Percentiles rank a stretch among this genome's conserved stretches.
Conservation (phyloP, 176 grass and related monocot genomes). For the Bolboschoenus planiculmis region DNA sequence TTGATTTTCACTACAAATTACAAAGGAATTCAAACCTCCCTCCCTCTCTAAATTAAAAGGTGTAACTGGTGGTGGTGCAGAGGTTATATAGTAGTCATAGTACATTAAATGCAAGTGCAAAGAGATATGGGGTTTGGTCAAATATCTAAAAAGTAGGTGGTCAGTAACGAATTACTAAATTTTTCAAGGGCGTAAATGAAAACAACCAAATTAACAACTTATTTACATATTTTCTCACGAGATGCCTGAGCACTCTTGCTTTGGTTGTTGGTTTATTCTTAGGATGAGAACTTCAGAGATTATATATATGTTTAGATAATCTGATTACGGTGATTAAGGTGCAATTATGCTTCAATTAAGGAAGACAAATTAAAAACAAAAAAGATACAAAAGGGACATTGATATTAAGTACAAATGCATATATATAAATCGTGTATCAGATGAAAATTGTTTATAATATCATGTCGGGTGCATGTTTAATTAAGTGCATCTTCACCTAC, state of each 20-base stretch:
- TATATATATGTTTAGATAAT: slow-evolving; percentile 7
- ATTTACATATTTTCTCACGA: no score
- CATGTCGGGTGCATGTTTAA: slow-evolving; percentile 14
- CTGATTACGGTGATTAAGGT: neutral
- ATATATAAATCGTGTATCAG: neutral
- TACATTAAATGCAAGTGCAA: neutral
- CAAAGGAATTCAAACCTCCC: slow-evolving; percentile 8
- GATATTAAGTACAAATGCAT: slow-evolving; percentile 7
- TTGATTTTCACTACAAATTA: slow-evolving; percentile 7
- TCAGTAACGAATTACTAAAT: neutral
- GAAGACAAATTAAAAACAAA: neutral
- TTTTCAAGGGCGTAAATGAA: neutral
- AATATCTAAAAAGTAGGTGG: neutral
- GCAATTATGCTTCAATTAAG: slow-evolving; percentile 18
- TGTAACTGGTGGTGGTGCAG: neutral
- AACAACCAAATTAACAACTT: no score
- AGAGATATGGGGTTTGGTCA: neutral
- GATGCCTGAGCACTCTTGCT: no score
- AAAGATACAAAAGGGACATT: neutral
- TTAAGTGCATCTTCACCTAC: slow-evolving; percentile 16
- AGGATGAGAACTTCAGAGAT: neutral
- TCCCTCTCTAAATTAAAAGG: neutral
- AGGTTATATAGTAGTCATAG: neutral
- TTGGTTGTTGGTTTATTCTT: neutral
- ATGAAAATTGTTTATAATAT: slow-evolving; percentile 17